Conservation (phyloP, 805 yeast species). For the Wickerhamomyces bisporus region DNA sequence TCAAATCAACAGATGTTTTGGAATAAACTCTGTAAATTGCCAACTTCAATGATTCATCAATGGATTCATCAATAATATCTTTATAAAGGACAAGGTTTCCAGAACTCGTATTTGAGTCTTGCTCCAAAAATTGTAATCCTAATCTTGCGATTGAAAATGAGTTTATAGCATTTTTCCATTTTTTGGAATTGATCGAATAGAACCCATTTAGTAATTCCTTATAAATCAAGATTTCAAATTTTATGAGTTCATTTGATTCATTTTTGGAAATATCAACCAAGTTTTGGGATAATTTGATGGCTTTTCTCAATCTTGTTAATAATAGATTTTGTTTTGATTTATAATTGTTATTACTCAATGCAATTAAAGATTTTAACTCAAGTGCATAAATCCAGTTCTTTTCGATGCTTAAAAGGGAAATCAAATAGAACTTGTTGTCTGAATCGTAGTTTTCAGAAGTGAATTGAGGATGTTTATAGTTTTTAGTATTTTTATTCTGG, state of each 20-base stretch:
- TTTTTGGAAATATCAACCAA: conserved; percentile 34
- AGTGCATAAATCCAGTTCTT: conserved; percentile 67
- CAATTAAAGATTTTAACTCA: conserved; percentile 53
- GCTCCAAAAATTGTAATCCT: conserved; percentile 49
- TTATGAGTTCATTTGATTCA: conserved; percentile 32
- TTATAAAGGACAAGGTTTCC: conserved; percentile 33
- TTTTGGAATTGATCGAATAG: conserved; percentile 44
- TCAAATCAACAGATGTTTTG: conserved; percentile 40
- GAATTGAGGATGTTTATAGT: conserved; percentile 48
- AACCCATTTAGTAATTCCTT: conserved; percentile 50
- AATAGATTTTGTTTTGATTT: conserved; percentile 43
- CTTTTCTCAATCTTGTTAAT: conserved; percentile 62
- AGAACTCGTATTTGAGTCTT: conserved; percentile 18
- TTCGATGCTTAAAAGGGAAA: conserved; percentile 68
- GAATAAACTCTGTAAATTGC: conserved; percentile 40
- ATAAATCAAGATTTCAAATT: conserved; percentile 34
- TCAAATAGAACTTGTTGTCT: conserved; percentile 49
- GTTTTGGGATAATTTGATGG: conserved; percentile 39
- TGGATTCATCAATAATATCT: conserved; percentile 50
- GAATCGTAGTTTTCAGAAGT: conserved; percentile 42
- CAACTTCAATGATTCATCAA: conserved; percentile 63
- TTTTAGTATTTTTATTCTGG: conserved; percentile 61
- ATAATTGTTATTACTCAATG: conserved; percentile 32
- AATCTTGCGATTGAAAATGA: conserved; percentile 58
- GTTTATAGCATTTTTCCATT: conserved; percentile 49